Percentiles rank a stretch among this genome's conserved stretches.
Evolutionary conservation across 345 rosid species (phyloP).

Genomic region (Durio zibethinus): DNA sequence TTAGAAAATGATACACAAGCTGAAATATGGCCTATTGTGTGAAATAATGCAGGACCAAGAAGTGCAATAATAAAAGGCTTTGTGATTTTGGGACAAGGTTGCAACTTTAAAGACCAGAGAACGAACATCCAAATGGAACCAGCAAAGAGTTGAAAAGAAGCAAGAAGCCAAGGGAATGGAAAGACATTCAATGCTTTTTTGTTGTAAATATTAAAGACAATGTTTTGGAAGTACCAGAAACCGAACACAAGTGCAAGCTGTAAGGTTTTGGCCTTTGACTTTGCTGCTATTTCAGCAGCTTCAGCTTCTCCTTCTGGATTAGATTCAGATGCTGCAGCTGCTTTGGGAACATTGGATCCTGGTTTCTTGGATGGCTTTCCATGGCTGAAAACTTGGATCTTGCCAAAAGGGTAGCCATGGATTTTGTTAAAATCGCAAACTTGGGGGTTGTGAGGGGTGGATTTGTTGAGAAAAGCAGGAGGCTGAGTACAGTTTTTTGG

Average conservation of each 20-base stretch:
- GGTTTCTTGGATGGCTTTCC: constrained; percentile 28
- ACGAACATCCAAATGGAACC: constrained; percentile 85
- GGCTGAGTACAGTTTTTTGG: constrained; percentile 19
- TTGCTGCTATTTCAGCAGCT: constrained; percentile 14
- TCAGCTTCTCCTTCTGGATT: constrained; percentile 38
- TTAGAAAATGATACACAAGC: constrained; percentile 96
- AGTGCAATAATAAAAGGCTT: constrained; percentile 75
- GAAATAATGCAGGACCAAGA: constrained; percentile 89
- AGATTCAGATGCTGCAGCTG: constrained; percentile 43
- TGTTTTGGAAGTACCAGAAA: constrained; percentile 85
- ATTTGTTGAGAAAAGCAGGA: constrained; percentile 27
- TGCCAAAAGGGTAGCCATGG: constrained; percentile 38
- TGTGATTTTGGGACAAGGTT: constrained; percentile 74
- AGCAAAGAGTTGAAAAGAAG: constrained; percentile 83
- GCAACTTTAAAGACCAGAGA: constrained; percentile 74
- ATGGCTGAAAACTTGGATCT: constrained; percentile 32
- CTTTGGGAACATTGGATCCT: constrained; percentile 38
- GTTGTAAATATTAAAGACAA: constrained; percentile 89
- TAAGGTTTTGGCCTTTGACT: constrained; percentile 39
- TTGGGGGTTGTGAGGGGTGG: constrained; percentile 21
- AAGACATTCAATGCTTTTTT: constrained; percentile 83
- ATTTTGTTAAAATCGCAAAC: constrained; percentile 21
- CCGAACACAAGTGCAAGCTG: constrained; percentile 78
- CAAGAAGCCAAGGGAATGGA: constrained; percentile 94
- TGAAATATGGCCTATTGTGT: constrained; percentile 91